A percentile compares a stretch with the other conserved stretches of the same genome.
phyloP scores from a whole-genome alignment of 305 asterid species.

The Fraxinus xanthoxyloides region DNA sequence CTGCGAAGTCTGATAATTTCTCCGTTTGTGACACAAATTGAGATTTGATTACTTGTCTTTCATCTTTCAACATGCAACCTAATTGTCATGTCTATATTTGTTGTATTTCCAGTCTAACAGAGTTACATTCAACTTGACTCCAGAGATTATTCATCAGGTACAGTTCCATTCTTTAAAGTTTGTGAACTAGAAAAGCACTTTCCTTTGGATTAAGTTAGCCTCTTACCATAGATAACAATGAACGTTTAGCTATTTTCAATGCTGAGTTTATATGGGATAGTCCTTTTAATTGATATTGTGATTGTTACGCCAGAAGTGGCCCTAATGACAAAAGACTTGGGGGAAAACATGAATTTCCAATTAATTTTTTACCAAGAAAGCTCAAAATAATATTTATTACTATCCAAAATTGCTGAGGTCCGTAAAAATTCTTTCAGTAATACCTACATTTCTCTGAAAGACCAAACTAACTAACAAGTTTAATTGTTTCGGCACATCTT shows the following conservation, averaged over 20 bases:
- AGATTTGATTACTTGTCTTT: slow-evolving; percentile 18
- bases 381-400: slow-evolving; percentile 1
- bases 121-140: slow-evolving; percentile 94
- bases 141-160: slow-evolving; percentile 98
- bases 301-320: not conserved
- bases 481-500: not conserved
- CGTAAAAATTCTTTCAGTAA: not conserved
- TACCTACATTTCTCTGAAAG: not conserved
- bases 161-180: slow-evolving; percentile 21
- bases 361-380: not conserved
- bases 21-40: not conserved
- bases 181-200: slow-evolving; percentile 12
- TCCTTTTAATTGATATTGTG: not conserved
- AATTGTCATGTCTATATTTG: slow-evolving; percentile 25
- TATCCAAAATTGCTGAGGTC: slow-evolving; percentile 7
- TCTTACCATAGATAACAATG: slow-evolving; percentile 6
- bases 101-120: slow-evolving; percentile 72
- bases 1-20: slow-evolving; percentile 4
- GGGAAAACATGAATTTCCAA: slow-evolving; percentile 11
- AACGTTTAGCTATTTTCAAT: slow-evolving; percentile 5
- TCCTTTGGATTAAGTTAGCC: slow-evolving; percentile 12
- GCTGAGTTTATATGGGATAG: not conserved
- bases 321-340: slow-evolving; percentile 8
- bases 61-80: slow-evolving; percentile 20
- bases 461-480: not conserved